phyloP scores from a whole-genome alignment of 1,139 yeast genomes.

The Diutina sp. region DNA sequence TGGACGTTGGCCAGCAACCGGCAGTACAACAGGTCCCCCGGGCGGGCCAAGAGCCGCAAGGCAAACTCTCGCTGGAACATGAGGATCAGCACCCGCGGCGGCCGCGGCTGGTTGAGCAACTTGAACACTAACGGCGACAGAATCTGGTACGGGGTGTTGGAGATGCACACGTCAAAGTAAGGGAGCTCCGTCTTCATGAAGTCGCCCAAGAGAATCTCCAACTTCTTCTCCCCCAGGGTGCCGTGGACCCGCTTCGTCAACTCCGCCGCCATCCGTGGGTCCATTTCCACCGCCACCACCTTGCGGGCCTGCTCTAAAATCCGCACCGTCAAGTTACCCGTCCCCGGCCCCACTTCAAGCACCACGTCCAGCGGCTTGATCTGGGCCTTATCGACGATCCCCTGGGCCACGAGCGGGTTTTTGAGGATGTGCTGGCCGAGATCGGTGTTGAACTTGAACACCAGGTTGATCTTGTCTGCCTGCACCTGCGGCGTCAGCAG shows the following conservation, averaged over 20 bases:
- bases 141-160: slow-evolving; percentile 95
- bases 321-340: slow-evolving; percentile 92
- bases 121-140: slow-evolving; percentile 95
- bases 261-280: slow-evolving; percentile 99
- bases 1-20: slow-evolving; percentile 92
- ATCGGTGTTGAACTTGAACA: slow-evolving; percentile 91
- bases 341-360: slow-evolving; percentile 98
- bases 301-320: slow-evolving; percentile 85
- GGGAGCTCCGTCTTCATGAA: slow-evolving; percentile 94
- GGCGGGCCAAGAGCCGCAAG: slow-evolving; percentile 79
- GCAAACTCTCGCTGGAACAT: slow-evolving; percentile 99
- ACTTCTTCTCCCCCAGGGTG: slow-evolving; percentile 79
- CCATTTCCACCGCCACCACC: slow-evolving; percentile 95
- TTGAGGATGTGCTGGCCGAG: slow-evolving; percentile 95
- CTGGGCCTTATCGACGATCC: slow-evolving; percentile 92
- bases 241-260: slow-evolving; percentile 96
- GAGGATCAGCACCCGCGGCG: slow-evolving; percentile 88
- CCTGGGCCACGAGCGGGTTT: slow-evolving; percentile 94
- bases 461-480: slow-evolving; percentile 64
- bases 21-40: slow-evolving; percentile 89
- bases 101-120: slow-evolving; percentile 77
- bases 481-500: slow-evolving; percentile 37
- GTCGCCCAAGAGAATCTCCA: slow-evolving; percentile 88
- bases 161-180: slow-evolving; percentile 88
- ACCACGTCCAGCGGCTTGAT: slow-evolving; percentile 88